Percentiles rank a stretch among this genome's conserved stretches.
Conservation (phyloP, 2,329 filamentous ascomycete genomes). For the Apiospora kogelbergensis region DNA sequence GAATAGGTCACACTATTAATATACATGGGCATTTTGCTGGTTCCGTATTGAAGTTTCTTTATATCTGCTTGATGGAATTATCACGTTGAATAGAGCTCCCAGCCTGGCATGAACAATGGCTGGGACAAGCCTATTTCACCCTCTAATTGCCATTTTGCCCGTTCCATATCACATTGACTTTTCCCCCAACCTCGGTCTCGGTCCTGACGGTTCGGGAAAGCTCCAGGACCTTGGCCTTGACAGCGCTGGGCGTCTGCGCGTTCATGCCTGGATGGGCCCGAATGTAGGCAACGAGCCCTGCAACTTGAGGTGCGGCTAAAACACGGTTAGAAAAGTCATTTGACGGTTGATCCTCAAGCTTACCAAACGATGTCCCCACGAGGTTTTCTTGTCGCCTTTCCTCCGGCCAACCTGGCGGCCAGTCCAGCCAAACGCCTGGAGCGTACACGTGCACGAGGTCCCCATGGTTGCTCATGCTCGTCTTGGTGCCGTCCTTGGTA, state of each 20-base stretch:
- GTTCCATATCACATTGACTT: neutral
- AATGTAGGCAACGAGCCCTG: neutral
- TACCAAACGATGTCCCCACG: neutral
- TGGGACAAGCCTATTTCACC: no score
- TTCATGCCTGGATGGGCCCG: neutral
- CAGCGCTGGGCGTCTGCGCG: neutral
- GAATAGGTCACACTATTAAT: no score
- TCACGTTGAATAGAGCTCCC: no score
- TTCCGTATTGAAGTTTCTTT: no score
- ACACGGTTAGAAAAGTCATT: neutral
- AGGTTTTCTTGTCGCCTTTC: neutral
- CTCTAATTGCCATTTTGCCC: neutral
- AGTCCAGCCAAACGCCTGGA: neutral
- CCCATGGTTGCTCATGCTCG: neutral
- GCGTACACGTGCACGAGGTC: neutral
- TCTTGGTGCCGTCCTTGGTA: neutral
- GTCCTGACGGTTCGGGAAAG: neutral
- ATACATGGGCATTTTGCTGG: no score
- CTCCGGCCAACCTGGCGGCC: neutral
- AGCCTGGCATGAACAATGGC: no score
- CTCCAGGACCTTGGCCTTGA: neutral
- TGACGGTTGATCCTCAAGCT: no score
- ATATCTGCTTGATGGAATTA: no score
- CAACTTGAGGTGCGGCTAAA: neutral
- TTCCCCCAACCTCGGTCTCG: neutral